These are phyloP conservation scores for Termitomyces sp. DNA, from an alignment of 768 basidiomycete species.

Conservation along the genomic window DNA sequence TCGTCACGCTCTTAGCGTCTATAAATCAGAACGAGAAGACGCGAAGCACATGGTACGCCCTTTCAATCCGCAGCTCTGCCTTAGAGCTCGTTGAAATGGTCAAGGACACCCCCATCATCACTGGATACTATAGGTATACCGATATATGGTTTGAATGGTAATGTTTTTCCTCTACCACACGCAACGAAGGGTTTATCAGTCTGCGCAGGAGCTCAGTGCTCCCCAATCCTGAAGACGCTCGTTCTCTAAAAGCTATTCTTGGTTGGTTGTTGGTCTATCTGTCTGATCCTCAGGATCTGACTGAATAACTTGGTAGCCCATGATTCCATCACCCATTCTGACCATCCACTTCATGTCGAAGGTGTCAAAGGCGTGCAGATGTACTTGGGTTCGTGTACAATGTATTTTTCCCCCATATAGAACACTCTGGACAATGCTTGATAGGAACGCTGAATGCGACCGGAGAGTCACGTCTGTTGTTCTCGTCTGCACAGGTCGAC, in stretches of 20 bases:
- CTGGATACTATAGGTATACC: conserved; percentile 80
- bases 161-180: conserved; percentile 2
- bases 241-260: conserved; percentile 66
- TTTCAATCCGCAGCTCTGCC: conserved; percentile 4
- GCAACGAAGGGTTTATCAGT: conserved; percentile 1
- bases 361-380: conserved; percentile 68
- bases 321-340: conserved; percentile 63
- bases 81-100: conserved; percentile 18
- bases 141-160: conserved; percentile 86
- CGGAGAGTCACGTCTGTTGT: conserved; percentile 76
- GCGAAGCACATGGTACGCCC: not conserved
- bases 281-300: not conserved
- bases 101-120: conserved; percentile 41
- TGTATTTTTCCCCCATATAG: too few relatives aligned
- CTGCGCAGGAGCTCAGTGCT: conserved; percentile 52
- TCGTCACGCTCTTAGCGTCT: conserved; percentile 8
- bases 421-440: not conserved
- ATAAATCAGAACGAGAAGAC: conserved; percentile 3
- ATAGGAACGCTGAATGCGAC: conserved; percentile 58
- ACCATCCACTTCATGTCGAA: conserved; percentile 67
- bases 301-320: conserved; percentile 38
- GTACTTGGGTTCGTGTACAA: conserved; percentile 51
- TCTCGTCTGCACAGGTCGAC: conserved; percentile 82
- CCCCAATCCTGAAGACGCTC: conserved; percentile 55
- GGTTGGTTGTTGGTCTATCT: conserved; percentile 26